Base-by-base conservation (phyloP, 2,329 filamentous ascomycete genomes). In the Hypoxylon sp. region DNA sequence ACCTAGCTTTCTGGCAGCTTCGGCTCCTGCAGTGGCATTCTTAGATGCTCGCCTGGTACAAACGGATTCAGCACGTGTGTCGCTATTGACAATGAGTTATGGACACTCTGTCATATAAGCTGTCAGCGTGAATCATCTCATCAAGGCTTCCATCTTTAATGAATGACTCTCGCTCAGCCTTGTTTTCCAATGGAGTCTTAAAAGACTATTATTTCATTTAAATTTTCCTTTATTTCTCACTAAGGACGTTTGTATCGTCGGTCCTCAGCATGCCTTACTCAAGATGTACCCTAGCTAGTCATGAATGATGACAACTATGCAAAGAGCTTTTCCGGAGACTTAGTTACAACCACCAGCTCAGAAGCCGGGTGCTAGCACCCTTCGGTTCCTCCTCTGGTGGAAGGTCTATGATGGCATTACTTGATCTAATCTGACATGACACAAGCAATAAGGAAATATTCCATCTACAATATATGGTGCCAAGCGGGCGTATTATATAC, bases 341-440 rank as follows among this genome's bases (percentile, higher is more conserved):
- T 58, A 61, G 68, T 68, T 63, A 26, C 18, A 22, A 68, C 54
- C 65, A 69, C 70, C 70, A 62, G 70, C 64, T 67, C 74, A 78
- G 84, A 85, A 87, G 80, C 85, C 85, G 84, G 82, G 80, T 72
- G 64, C 51, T 55, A 54, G 28, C 24, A 58, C 58, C 67, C 79
- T 84, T 79, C 80, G 85, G 85, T 85, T 85, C 77, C 78, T 76
- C 76, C 69, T 67, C 72, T 73, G 71, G 70, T 75, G 73, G 67
- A 58, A 70, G 69, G 79, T 81, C 78, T 18, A 75, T 82, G 81
- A 81, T 74, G 80, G 79, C 74, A 79, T 83, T 81, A 87, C 85
- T 88, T 88, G 85, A 88, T 87, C 86, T 88, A 87, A 88, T 88
- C 85, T 87, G 85, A 88, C 75, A 79, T 76, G 77, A 69, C 70